Conservation (phyloP, 345 rosid species). For the Clarkia xantiana region DNA sequence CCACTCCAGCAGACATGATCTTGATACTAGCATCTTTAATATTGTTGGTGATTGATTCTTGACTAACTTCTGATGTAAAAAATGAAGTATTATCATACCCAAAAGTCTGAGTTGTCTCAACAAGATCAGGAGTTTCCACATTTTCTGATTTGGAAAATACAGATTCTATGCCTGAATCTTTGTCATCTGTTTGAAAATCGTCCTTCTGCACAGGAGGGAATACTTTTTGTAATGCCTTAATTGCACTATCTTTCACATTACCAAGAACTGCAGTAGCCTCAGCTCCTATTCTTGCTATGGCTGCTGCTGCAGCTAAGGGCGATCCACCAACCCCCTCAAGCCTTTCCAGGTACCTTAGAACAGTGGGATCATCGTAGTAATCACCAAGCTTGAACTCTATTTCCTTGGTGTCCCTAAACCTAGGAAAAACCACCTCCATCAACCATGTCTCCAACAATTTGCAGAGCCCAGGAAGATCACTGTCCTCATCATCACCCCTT, state of each 20-base stretch:
- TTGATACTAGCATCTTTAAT: conserved; percentile 51
- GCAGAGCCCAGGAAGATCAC: conserved; percentile 86
- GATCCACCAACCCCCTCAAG: conserved; percentile 65
- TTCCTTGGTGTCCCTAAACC: conserved; percentile 70
- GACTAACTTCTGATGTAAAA: conserved; percentile 20
- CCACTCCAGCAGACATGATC: conserved; percentile 55
- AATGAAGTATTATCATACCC: conserved; percentile 10
- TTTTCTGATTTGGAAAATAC: conserved; percentile 16
- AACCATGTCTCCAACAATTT: conserved; percentile 87
- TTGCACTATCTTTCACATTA: conserved; percentile 69
- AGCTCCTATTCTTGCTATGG: conserved; percentile 77
- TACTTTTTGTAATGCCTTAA: conserved; percentile 64
- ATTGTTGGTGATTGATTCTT: conserved; percentile 28
- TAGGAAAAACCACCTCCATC: conserved; percentile 75
- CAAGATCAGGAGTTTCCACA: conserved; percentile 19
- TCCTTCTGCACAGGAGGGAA: conserved; percentile 27
- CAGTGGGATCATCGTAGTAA: conserved; percentile 84
- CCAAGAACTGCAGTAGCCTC: conserved; percentile 60
- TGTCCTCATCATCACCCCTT: conserved; percentile 29
- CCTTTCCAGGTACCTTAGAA: conserved; percentile 74
- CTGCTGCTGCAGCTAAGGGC: conserved; percentile 89
- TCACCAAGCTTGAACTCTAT: conserved; percentile 65
- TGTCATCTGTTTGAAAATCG: conserved; percentile 12
- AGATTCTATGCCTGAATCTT: conserved; percentile 15
- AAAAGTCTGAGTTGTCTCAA: conserved; percentile 13